Evolutionary conservation across 2,329 filamentous ascomycete species (phyloP).

Genomic region (Fusarium gaditjirri): DNA sequence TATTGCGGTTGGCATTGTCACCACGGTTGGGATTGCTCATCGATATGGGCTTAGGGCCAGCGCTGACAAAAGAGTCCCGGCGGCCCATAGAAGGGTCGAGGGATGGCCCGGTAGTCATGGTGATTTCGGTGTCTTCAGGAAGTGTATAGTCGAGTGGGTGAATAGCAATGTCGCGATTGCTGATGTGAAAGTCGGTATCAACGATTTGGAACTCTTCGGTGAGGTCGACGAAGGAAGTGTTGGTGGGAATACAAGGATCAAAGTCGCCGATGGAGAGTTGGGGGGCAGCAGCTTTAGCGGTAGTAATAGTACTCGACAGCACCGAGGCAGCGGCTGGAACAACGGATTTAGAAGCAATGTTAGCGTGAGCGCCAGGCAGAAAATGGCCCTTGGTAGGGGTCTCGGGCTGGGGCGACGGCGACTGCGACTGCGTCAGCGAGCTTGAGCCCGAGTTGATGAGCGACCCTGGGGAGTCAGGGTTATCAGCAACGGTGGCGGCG

Average conservation of each 20-base stretch:
- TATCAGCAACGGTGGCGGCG: conserved; percentile 41
- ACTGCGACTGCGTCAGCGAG: conserved; percentile 51
- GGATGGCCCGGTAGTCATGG: conserved; percentile 69
- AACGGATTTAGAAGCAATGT: conserved; percentile 41
- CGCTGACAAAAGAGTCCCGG: conserved; percentile 73
- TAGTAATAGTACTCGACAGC: conserved; percentile 40
- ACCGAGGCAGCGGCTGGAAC: conserved; percentile 41
- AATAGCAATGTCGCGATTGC: not conserved
- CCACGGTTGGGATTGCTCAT: conserved; percentile 71
- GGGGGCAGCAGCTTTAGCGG: conserved; percentile 39
- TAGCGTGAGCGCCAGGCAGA: conserved; percentile 43
- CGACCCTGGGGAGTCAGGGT: conserved; percentile 50
- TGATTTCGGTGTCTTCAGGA: conserved; percentile 47
- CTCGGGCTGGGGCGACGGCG: conserved; percentile 51
- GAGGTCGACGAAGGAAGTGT: conserved; percentile 44
- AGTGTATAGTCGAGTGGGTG: not conserved
- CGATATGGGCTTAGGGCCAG: conserved; percentile 73
- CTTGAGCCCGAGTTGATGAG: conserved; percentile 48
- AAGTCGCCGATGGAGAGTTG: conserved; percentile 30
- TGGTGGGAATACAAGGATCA: conserved; percentile 44
- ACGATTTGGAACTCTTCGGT: conserved; percentile 1
- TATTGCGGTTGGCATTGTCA: conserved; percentile 65
- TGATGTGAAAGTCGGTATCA: conserved; percentile 1
- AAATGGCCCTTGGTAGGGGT: conserved; percentile 47
- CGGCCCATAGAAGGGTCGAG: conserved; percentile 68